These are phyloP conservation scores for Wallemia ichthyophaga DNA, from an alignment of 1,284 basidiomycete genomes.

Conservation along the genomic window DNA sequence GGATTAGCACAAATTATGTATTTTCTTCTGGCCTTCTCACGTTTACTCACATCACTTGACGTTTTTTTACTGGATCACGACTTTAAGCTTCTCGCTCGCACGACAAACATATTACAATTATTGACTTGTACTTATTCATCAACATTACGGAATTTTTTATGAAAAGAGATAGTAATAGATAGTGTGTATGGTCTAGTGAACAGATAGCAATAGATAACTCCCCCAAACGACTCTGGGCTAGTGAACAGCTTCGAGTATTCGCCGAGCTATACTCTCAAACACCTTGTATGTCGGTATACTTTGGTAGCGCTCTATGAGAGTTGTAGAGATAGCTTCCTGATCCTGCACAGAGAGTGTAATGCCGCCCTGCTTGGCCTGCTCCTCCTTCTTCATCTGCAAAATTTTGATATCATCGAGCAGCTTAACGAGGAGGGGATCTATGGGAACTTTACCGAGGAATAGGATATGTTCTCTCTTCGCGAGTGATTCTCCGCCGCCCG, in stretches of 20 bases:
- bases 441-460: conserved; percentile 71
- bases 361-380: neutral
- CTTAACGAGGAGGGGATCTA: conserved; percentile 70
- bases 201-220: too few relatives aligned
- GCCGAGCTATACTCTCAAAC: neutral
- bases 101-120: too few relatives aligned
- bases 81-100: conserved; percentile 21
- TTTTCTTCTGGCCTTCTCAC: conserved; percentile 2
- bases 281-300: neutral
- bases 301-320: neutral
- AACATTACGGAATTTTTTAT: too few relatives aligned
- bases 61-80: too few relatives aligned
- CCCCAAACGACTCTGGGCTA: too few relatives aligned
- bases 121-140: too few relatives aligned
- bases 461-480: conserved; percentile 37
- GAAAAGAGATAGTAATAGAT: too few relatives aligned
- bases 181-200: too few relatives aligned
- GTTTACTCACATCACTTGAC: too few relatives aligned
- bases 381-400: conserved; percentile 1
- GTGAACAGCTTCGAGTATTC: neutral
- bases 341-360: too few relatives aligned
- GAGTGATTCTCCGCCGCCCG: conserved; percentile 68
- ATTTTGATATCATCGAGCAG: conserved; percentile 37
- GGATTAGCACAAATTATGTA: neutral
- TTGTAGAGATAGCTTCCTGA: neutral